A percentile compares a stretch with the other conserved stretches of the same genome.
These are phyloP conservation scores for Ogataea zsoltii DNA, from an alignment of 805 yeast genomes.

Conservation along the genomic window DNA sequence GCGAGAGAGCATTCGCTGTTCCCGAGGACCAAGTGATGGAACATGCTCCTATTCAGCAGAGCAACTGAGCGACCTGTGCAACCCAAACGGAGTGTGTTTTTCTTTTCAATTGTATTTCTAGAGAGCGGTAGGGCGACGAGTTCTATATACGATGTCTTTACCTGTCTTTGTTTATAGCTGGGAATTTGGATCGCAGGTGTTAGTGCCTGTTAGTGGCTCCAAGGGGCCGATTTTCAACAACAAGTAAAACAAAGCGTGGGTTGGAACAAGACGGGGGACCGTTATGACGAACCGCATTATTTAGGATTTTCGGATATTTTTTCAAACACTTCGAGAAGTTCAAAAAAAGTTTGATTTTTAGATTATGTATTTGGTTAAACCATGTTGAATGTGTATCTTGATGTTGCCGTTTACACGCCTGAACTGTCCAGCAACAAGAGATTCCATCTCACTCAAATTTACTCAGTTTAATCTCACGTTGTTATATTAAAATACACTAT, in stretches of 20 bases:
- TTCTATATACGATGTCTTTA: neutral
- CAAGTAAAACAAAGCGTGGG: no score
- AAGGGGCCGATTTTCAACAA: neutral
- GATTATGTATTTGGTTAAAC: no score
- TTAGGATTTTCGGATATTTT: no score
- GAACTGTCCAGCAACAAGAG: no score
- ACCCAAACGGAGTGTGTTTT: neutral
- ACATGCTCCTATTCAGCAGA: slow-evolving; percentile 44
- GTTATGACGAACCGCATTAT: no score
- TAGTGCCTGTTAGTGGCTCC: neutral
- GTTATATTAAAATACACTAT: neutral
- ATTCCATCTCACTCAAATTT: no score
- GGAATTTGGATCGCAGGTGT: neutral
- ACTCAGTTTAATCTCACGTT: neutral
- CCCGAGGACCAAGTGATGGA: slow-evolving; percentile 74
- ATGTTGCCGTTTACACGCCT: no score
- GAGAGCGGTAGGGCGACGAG: neutral
- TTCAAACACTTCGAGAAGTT: no score
- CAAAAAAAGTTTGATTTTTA: no score
- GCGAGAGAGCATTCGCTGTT: slow-evolving; percentile 72
- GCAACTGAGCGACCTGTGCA: slow-evolving; percentile 3
- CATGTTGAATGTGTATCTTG: no score
- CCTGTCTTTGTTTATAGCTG: slow-evolving; percentile 5
- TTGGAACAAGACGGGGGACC: no score
- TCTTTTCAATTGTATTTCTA: slow-evolving; percentile 1